These are phyloP conservation scores for Trifolium subterraneum DNA, from an alignment of 306 rosid species.

Conservation along the genomic window DNA sequence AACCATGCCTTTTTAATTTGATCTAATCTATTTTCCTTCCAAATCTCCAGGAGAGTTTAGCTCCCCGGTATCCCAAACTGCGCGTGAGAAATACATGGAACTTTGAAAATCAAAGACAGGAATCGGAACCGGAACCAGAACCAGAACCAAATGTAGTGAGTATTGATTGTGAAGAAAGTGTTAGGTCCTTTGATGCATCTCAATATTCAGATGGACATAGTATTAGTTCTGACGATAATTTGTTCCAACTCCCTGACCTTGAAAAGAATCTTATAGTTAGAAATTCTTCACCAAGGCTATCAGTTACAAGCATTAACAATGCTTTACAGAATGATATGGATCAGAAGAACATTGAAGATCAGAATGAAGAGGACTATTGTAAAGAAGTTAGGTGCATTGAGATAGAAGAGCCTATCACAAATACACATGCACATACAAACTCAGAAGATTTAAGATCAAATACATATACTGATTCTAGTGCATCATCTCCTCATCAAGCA, in stretches of 20 bases:
- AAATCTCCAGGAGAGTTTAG: constrained; percentile 58
- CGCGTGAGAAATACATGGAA: constrained; percentile 68
- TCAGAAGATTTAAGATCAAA: constrained; percentile 52
- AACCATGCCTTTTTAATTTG: constrained; percentile 8
- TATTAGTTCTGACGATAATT: constrained; percentile 68
- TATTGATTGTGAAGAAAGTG: constrained; percentile 50
- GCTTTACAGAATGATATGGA: constrained; percentile 45
- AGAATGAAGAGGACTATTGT: constrained; percentile 63
- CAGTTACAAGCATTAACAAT: constrained; percentile 47
- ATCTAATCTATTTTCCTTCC: constrained; percentile 39
- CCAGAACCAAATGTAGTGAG: constrained; percentile 45
- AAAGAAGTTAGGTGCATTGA: constrained; percentile 88
- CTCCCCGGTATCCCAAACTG: constrained; percentile 66
- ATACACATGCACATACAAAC: constrained; percentile 48
- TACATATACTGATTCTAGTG: constrained; percentile 51
- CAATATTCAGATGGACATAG: constrained; percentile 79
- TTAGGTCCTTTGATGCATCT: constrained; percentile 73
- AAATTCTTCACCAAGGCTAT: constrained; percentile 52
- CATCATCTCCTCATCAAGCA: constrained; percentile 55
- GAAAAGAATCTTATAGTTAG: constrained; percentile 55
- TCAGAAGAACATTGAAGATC: constrained; percentile 57
- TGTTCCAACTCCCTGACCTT: constrained; percentile 68
- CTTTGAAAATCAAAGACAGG: constrained; percentile 51
- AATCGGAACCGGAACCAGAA: constrained; percentile 52
- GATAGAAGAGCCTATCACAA: constrained; percentile 53